These are phyloP conservation scores for Gaultheria prostrata DNA, from an alignment of 148 eudicot genomes.

Conservation along the genomic window DNA sequence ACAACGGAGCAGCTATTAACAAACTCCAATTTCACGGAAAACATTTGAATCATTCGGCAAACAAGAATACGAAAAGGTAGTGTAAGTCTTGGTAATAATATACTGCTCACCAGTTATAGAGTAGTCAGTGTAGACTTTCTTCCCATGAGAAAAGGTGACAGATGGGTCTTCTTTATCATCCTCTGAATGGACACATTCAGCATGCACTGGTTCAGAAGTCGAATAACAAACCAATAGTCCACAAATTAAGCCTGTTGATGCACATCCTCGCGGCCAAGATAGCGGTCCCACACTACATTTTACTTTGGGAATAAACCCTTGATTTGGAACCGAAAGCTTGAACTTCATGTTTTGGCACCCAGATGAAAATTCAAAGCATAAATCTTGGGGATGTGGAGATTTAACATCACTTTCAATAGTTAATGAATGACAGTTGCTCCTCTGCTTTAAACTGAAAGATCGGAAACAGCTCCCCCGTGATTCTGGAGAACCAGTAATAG, in stretches of 20 bases:
- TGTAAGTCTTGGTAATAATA: background rate
- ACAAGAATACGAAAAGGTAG: background rate
- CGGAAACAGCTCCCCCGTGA: slow-evolving; percentile 28
- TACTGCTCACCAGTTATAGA: slow-evolving; percentile 66
- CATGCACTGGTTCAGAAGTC: slow-evolving; percentile 49
- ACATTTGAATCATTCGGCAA: background rate
- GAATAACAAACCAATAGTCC: slow-evolving; percentile 66
- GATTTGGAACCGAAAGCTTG: slow-evolving; percentile 42
- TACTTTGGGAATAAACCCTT: slow-evolving; percentile 31
- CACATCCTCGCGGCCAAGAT: slow-evolving; percentile 43
- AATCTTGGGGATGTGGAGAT: slow-evolving; percentile 27
- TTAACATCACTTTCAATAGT: slow-evolving; percentile 30
- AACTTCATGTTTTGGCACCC: slow-evolving; percentile 32
- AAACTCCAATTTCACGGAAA: background rate
- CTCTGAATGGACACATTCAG: slow-evolving; percentile 44
- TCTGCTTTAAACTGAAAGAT: slow-evolving; percentile 26
- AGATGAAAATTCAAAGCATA: slow-evolving; percentile 34
- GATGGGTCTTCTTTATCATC: slow-evolving; percentile 36
- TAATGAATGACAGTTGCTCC: slow-evolving; percentile 29
- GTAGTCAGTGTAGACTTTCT: slow-evolving; percentile 71
- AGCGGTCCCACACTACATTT: slow-evolving; percentile 37
- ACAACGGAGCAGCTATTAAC: slow-evolving; percentile 12
- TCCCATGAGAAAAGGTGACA: slow-evolving; percentile 55
- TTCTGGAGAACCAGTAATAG: slow-evolving; percentile 33
- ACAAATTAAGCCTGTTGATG: slow-evolving; percentile 48